Evolutionary conservation across 2,329 filamentous ascomycete species (phyloP).

Genomic region (Aspergillus aculeatinus): DNA sequence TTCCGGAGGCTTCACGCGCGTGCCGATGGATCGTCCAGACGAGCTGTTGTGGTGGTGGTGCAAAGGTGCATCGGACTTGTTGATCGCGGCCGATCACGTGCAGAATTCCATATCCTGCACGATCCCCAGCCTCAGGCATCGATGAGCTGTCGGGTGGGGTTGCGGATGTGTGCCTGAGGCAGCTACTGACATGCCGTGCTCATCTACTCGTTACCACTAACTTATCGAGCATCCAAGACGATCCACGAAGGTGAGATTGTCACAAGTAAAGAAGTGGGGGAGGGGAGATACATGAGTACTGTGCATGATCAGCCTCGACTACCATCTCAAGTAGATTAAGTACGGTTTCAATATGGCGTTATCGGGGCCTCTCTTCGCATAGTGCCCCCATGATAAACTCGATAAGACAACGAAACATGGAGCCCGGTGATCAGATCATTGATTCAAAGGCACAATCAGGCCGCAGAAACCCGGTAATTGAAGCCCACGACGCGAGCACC

Average conservation of each 20-base stretch:
- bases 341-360: neutral
- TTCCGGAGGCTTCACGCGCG: neutral
- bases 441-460: too few relatives aligned
- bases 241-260: neutral
- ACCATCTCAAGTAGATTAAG: neutral
- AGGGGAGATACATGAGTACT: too few relatives aligned
- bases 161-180: neutral
- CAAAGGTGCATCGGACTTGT: neutral
- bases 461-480: neutral
- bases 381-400: neutral
- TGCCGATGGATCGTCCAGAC: neutral
- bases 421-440: too few relatives aligned
- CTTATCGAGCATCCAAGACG: neutral
- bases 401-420: neutral
- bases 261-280: neutral
- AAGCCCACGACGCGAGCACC: neutral
- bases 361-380: neutral
- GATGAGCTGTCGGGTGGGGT: neutral
- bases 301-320: neutral
- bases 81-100: neutral
- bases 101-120: neutral
- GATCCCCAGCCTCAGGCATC: neutral
- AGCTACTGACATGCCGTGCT: neutral
- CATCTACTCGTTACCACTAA: neutral
- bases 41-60: slow-evolving; percentile 1